Base-by-base conservation (phyloP, 352 stramenopile species). In the Aphanomyces cochlioides region DNA sequence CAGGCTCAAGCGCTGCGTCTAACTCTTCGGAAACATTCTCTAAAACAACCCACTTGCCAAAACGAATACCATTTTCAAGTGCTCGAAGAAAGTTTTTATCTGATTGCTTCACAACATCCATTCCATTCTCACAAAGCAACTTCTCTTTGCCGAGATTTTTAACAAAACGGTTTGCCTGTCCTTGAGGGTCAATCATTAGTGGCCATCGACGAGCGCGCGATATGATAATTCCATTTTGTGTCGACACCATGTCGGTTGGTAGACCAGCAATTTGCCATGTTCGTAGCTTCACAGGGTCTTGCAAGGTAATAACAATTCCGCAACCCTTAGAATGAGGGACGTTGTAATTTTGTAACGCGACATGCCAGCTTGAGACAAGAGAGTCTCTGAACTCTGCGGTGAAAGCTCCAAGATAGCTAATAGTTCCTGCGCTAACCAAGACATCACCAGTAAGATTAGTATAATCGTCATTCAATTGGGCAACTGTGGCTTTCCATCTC, bases 171-270 rank as follows among this genome's bases (percentile, higher is more conserved):
- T 97, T 97, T 1, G 91, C 91, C 75, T 97, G 91, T 1, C 91
- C 91, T 75, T 97, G 91, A 6, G 91, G 91, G 47, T 97, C 91
- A 37, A 97, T 97, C 7, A 97, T 69, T 19, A 97, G 73, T 0
- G 91, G 83, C 91, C 90, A 97, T 8, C 91, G 78, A 56, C 88
- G 77, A 5, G 90, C 87, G 21, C 81, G 77, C 0, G 81, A 83
- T 76, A 97, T 96, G 53, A 97, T 96, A 41, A 97, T 95, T 12
- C 93, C 96, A 71, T 98, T 98, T 61, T 98, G 92, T 12, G 92
- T 98, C 39, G 88, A 96, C n/a, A 97, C 77, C 0, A 84, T 90
- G 61, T 97, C 91, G 0, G 85, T 91, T 2, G 91, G 91, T 2
- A 97, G 78, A 0, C 87, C 88, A 28, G 84, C 83, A 56, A 97